These are phyloP conservation scores for Toxicodendron radicans DNA, from an alignment of 345 rosid species.

Conservation along the genomic window DNA sequence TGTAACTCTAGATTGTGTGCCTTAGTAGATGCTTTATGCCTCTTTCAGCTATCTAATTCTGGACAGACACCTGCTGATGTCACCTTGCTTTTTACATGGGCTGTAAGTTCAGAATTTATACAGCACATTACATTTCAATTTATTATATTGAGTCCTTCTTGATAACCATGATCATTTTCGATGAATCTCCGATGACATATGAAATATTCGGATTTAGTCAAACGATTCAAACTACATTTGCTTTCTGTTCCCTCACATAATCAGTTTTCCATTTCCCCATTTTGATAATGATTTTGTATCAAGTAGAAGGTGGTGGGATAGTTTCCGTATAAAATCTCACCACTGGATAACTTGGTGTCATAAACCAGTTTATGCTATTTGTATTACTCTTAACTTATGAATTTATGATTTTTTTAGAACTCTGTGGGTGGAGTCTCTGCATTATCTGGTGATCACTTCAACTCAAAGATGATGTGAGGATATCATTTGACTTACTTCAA, in stretches of 20 bases:
- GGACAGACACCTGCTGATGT: constrained; percentile 64
- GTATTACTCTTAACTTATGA: constrained; percentile 3
- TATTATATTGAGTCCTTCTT: background rate
- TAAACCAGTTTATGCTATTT: background rate
- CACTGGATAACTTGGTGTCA: background rate
- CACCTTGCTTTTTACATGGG: constrained; percentile 89
- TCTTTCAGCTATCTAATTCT: constrained; percentile 61
- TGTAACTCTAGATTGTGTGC: background rate
- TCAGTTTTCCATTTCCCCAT: background rate
- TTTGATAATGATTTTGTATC: background rate
- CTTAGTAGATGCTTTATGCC: constrained; percentile 3
- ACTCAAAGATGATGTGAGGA: constrained; percentile 61
- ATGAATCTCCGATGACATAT: background rate
- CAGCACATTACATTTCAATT: background rate
- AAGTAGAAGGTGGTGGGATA: background rate
- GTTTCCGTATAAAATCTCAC: background rate
- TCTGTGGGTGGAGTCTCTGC: constrained; percentile 81
- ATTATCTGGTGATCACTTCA: constrained; percentile 71
- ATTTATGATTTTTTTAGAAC: constrained; percentile 45
- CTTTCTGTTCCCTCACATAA: background rate
- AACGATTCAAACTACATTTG: background rate
- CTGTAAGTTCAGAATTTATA: constrained; percentile 40
- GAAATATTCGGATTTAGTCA: background rate
- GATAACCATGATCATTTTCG: background rate
- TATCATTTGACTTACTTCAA: background rate